Conservation (phyloP, 805 yeast species). For the Yarrowia deformans region DNA sequence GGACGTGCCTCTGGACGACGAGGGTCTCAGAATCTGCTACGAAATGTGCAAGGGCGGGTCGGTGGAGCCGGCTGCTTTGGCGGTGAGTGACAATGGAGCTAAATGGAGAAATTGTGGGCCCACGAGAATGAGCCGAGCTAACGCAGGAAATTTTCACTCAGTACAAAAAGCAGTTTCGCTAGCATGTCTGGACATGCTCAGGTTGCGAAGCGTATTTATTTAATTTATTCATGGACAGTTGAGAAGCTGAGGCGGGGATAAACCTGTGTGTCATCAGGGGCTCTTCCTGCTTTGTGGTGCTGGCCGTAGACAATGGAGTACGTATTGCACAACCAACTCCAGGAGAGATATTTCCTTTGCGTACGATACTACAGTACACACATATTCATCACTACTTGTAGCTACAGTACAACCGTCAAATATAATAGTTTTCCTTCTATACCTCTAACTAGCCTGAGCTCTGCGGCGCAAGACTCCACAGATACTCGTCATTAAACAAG, state of each 20-base stretch:
- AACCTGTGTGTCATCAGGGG: too few relatives aligned
- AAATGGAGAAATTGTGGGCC: neutral
- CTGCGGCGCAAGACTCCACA: neutral
- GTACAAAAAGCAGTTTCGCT: constrained; percentile 15
- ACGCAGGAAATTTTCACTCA: constrained; percentile 23
- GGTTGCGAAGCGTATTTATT: neutral
- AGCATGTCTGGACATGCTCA: neutral
- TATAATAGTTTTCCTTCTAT: constrained; percentile 10
- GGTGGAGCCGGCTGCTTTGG: constrained; percentile 29
- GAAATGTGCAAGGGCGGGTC: constrained; percentile 28
- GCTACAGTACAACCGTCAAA: neutral
- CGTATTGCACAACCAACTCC: too few relatives aligned
- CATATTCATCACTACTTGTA: neutral
- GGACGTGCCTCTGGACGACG: constrained; percentile 30
- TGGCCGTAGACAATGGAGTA: too few relatives aligned
- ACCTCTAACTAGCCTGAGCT: constrained; percentile 7
- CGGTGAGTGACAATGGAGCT: constrained; percentile 5
- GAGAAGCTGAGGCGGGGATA: too few relatives aligned
- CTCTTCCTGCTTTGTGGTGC: too few relatives aligned
- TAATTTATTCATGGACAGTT: constrained; percentile 1
- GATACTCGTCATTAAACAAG: neutral
- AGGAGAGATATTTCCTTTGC: too few relatives aligned
- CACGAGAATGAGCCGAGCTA: neutral
- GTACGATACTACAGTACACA: too few relatives aligned
- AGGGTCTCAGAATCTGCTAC: constrained; percentile 22